Evolutionary conservation across 768 basidiomycete genomes (phyloP).

Genomic region (Rubroboletus pulcherrimus): DNA sequence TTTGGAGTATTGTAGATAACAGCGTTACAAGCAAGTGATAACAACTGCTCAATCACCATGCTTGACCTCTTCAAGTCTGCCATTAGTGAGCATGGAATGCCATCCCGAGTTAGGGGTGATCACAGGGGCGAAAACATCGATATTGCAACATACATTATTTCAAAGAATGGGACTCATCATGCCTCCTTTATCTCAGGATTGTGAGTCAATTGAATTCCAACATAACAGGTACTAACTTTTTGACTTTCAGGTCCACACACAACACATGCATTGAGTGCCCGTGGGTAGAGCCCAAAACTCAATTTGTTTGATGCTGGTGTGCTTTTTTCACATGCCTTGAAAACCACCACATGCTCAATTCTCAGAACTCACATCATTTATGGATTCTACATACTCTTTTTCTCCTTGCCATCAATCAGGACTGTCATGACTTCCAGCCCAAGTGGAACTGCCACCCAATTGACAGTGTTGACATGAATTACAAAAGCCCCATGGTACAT

Average conservation of each 20-base stretch:
- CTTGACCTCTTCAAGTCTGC: background rate
- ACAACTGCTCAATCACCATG: background rate
- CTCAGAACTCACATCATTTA: conserved; percentile 31
- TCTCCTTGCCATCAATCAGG: conserved; percentile 35
- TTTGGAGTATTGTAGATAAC: background rate
- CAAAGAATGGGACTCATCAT: too few species aligned
- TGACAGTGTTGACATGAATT: background rate
- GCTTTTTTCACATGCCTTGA: conserved; percentile 39
- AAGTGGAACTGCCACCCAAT: conserved; percentile 33
- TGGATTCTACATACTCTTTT: conserved; percentile 47
- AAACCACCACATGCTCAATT: conserved; percentile 32
- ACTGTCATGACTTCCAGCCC: conserved; percentile 33
- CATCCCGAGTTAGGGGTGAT: background rate
- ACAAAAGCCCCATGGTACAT: conserved; percentile 9
- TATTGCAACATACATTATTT: background rate
- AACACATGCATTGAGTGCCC: too few species aligned
- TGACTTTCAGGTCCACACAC: too few species aligned
- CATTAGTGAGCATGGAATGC: background rate
- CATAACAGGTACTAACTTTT: too few species aligned
- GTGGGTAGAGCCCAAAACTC: too few species aligned
- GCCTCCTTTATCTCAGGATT: too few species aligned
- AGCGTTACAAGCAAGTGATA: background rate
- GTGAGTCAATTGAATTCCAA: too few species aligned
- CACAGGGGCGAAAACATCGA: background rate
- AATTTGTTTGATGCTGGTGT: too few species aligned